Base-by-base conservation (phyloP, 2,329 filamentous ascomycete species). In the Rugonectria rugulosa region DNA sequence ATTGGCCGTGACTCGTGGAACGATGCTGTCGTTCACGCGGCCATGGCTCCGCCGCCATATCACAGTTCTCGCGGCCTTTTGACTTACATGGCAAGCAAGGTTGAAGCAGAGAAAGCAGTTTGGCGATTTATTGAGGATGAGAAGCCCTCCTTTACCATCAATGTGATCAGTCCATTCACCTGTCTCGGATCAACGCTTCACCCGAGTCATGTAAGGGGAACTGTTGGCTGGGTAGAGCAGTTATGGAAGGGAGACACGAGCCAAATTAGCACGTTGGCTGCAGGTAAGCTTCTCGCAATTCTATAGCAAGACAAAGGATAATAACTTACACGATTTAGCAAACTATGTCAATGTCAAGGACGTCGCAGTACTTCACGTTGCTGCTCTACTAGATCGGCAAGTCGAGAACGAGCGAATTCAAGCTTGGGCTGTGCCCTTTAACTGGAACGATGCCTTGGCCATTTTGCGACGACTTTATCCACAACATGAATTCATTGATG, bases 401-500 rank as follows among this genome's bases (percentile, higher is more conserved):
- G 6, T 55, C 12, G 50, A 60, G 7, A 40, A 52, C 4, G 45
- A 50, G 24, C 47, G 50, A 6, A 31, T 61, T 2, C 57, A 61
- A 7, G 9, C 20, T 1, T 61, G 59, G 59, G 59, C 37, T 0
- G 37, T 50, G 1, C 24, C 19, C 19, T n/a, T 20, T 5, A 56
- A 60, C 17, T 60, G 49, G 49, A 61, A 61, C 1, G 49, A 61
- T 2, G 37, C 58, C 3, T 23, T 61, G 1, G 26, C 50, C 5
- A 36, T 47, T 15, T n/a, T 60, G 5, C 53, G 57, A 1, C 24
- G 50, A 23, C 14, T 58, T 21, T 36, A 47, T 1, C 50, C 59
- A 0, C 14, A 55, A 24, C 54, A 24, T 14, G 7, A 60, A 0
- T 55, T 60, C 1, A 42, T 60, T 2, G 14, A 34, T 8, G 42